A percentile compares a stretch with the other conserved stretches of the same genome.
phyloP scores from a whole-genome alignment of 805 yeast genomes.

The Schizosaccharomyces japonicus region DNA sequence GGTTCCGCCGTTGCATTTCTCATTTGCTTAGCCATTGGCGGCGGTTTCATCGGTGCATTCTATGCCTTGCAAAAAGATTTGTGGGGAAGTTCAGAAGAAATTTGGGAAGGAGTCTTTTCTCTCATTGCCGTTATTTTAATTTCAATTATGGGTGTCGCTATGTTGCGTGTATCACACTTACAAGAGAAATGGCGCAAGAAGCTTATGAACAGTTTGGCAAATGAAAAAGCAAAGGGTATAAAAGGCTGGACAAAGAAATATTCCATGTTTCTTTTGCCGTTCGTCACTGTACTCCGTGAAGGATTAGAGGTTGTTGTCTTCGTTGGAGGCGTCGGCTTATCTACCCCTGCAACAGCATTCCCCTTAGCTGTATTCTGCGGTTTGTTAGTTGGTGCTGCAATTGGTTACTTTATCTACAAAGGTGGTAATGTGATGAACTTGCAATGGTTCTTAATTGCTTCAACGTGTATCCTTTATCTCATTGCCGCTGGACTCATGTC shows the following conservation, averaged over 20 bases:
- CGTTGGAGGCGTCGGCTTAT: constrained; percentile 83
- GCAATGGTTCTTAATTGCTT: constrained; percentile 63
- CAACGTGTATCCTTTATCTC: constrained; percentile 72
- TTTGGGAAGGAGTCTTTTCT: constrained; percentile 94
- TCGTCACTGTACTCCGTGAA: constrained; percentile 79
- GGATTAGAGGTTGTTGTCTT: constrained; percentile 92
- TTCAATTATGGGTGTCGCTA: constrained; percentile 83
- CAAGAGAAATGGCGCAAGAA: constrained; percentile 91
- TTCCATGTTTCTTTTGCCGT: constrained; percentile 73
- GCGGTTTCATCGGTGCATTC: constrained; percentile 84
- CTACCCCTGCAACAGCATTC: constrained; percentile 43
- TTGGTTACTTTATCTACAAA: constrained; percentile 51
- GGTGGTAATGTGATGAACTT: constrained; percentile 67
- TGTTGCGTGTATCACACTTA: constrained; percentile 89
- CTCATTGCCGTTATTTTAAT: constrained; percentile 74
- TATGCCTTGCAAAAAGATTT: constrained; percentile 59
- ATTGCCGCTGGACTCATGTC: constrained; percentile 85
- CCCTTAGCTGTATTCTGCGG: constrained; percentile 88
- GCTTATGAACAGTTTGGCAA: constrained; percentile 58
- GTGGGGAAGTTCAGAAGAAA: constrained; percentile 69
- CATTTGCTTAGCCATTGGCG: constrained; percentile 64
- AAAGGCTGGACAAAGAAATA: constrained; percentile 44
- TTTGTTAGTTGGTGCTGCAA: constrained; percentile 46
- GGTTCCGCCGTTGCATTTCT: constrained; percentile 56
- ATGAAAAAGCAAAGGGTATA: constrained; percentile 12